Evolutionary conservation across 2,329 filamentous ascomycete genomes (phyloP).

Genomic region (Penicillium concentricum): DNA sequence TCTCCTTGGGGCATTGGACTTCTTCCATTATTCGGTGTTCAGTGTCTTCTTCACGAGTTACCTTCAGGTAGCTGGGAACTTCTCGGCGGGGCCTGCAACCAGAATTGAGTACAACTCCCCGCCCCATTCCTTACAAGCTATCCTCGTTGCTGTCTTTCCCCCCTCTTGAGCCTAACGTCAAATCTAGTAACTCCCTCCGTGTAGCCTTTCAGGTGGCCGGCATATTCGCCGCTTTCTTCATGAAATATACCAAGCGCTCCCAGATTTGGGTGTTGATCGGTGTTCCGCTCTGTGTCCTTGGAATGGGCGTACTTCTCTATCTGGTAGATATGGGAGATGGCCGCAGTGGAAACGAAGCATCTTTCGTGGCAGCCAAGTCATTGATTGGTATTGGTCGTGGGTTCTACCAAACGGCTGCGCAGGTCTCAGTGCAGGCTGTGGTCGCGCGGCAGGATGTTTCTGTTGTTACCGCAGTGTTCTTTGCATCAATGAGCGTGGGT

Average conservation of each 20-base stretch:
- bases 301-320: slow-evolving; percentile 32
- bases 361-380: slow-evolving; percentile 37
- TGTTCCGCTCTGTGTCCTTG: slow-evolving; percentile 37
- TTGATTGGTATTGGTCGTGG: slow-evolving; percentile 37
- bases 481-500: slow-evolving; percentile 35
- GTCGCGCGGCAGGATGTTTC: slow-evolving; percentile 37
- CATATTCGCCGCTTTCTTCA: slow-evolving; percentile 35
- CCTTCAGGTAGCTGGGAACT: slow-evolving; percentile 41
- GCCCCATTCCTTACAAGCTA: not conserved
- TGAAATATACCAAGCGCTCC: slow-evolving; percentile 40
- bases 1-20: slow-evolving; percentile 38
- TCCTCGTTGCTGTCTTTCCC: not conserved
- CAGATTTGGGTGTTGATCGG: slow-evolving; percentile 35
- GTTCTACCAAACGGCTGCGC: slow-evolving; percentile 35
- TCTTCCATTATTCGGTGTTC: slow-evolving; percentile 38
- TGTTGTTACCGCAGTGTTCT: slow-evolving; percentile 39
- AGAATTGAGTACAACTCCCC: slow-evolving; percentile 19
- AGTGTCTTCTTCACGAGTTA: slow-evolving; percentile 45
- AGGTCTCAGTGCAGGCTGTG: slow-evolving; percentile 39
- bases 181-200: slow-evolving; percentile 29
- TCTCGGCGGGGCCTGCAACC: slow-evolving; percentile 37
- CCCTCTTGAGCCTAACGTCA: not conserved
- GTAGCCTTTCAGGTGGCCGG: slow-evolving; percentile 41
- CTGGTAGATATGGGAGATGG: slow-evolving; percentile 25
- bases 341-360: slow-evolving; percentile 31